Evolutionary conservation across 768 basidiomycete genomes (phyloP), one percentile per base, ranked within the genome.

Genomic region (Calocybe gangraenosa): DNA sequence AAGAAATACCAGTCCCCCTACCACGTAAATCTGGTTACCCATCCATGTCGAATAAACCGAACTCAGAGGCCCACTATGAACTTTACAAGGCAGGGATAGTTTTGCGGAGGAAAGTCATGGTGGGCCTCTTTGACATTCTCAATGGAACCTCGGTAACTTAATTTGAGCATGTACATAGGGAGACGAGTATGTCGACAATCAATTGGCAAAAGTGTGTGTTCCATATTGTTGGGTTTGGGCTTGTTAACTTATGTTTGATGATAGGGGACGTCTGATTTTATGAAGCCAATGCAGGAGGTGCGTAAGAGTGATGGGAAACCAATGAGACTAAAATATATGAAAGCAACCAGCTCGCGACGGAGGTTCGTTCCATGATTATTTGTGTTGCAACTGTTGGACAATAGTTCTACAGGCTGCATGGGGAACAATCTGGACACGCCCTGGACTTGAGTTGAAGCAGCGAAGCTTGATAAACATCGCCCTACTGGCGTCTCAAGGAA

Each of bases 401-500:
- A 28, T 11, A 28, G 25, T 18, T 7, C 14, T 4, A 11, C 37
- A 71, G 69, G 67, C 65, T 11, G 72, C 65, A 2, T 74, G 71
- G 71, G 72, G 72, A 14, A 71, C 68, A 3, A 71, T 73, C 40
- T 74, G 71, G 70, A 69, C 71, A 35, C 64, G 72, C 37, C 70
- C 71, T 23, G 71, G 73, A 7, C 57, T 74, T 2, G 70, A 74
- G 51, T 59, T 64, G 33, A 74, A 73, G 49, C 71, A 72, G 44
- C 64, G 73, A 25, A 74, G 73, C 46, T 52, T 74, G 43, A 72
- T 74, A 41, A 63, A 65, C 42, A 66, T 74, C 36, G 70, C 73
- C 2, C 49, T 74, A 3, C 59, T 72, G 3, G 70, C 69, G 7
- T 63, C 64, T 8, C 71, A 70, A 50, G 71, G 65, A 3, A 74